Evolutionary conservation across 257 asterid species (phyloP), one percentile per base, ranked within the genome.

Genomic region (Nemophila menziesii): DNA sequence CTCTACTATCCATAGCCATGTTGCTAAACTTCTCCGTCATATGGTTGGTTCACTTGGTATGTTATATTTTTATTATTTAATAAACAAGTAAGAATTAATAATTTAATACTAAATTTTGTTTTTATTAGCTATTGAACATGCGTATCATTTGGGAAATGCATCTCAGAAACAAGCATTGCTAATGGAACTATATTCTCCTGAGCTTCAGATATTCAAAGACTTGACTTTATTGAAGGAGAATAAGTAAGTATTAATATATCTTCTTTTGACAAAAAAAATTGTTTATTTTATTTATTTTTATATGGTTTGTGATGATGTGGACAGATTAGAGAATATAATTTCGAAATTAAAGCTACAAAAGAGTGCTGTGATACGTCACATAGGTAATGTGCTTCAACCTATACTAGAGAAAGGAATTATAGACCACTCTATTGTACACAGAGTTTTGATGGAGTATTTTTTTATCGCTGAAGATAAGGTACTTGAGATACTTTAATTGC

Each of bases 11-110:
- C 93, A 74, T 50, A 89, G 93, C 20, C 92, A 78, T 41, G 93
- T 86, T 48, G 83, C 83, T 51, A 5, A 89, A 46, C 89, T 81
- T 56, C 92, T 81, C 43, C 69, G 96, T 16, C 92, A 86, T 43
- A 72, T 77, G 89, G 98, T 80, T 46, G 98, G 94, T 49, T 89
- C 98, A 44, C 80, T 84, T 47, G 98, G 98, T 89, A 78, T 60
- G 64, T 23, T 49, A 13, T 15, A 22, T 26, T 63, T 29, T 5
- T n/a, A 58, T 41, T 34, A 34, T 16, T 29, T 5, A 43, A 48
- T 33, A 29, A 41, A 11, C 19, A 16, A 20, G 43, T 38, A 18
- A 0, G 12, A 20, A 12, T 17, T 41, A 4, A 4, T 41, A 11
- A 9, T 41, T 6, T 41, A 5, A n/a, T n/a, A n/a, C n/a, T 42